Evolutionary conservation across 1,284 basidiomycete species (phyloP), one percentile per base, ranked within the genome.

Genomic region (Neolentinus lepideus): DNA sequence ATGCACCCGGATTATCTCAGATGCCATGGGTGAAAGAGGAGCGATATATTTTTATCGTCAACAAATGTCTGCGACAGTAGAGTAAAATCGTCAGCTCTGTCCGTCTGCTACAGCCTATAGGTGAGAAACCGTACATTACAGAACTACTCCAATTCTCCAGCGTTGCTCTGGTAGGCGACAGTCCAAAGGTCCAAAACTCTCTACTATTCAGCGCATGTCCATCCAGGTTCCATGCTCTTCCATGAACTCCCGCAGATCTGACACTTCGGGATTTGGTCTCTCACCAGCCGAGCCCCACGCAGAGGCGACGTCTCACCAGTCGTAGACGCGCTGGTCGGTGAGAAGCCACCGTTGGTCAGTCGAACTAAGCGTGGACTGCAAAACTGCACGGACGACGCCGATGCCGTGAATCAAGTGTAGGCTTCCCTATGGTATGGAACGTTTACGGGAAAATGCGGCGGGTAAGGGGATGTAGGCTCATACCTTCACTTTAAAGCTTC

Each of bases 241-340:
- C 79, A 85, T 80, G 35, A 85, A 69, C 63, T 84, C 80, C 12
- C 71, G 61, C 26, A 74, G 72, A 25, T 70, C 68, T 11, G 29
- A 4, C 29, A 4, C 12, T 4, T 31, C 29, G 4, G 29, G 12
- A 12, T n/a, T n/a, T n/a, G n/a, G n/a, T n/a, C 12, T 4, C 29
- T 57, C 29, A 10, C 57, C 57, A 25, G 60, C 61, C 6, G 66
- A 60, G 3, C 75, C 76, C 77, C 78, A 84, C 2, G 78, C 75
- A 6, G 76, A 76, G 1, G 79, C 80, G 8, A 85, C 69, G 60
- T 85, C 83, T 82, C 83, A 86, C 83, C 82, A 85, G 63, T 86
- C 80, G 61, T 85, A 83, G 27, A 85, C 76, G 8, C 82, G 73
- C 16, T 72, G 70, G 61, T 88, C 83, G 8, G 77, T 80, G 24